Base-by-base conservation (phyloP, 257 asterid species). In the Datura wrightii region DNA sequence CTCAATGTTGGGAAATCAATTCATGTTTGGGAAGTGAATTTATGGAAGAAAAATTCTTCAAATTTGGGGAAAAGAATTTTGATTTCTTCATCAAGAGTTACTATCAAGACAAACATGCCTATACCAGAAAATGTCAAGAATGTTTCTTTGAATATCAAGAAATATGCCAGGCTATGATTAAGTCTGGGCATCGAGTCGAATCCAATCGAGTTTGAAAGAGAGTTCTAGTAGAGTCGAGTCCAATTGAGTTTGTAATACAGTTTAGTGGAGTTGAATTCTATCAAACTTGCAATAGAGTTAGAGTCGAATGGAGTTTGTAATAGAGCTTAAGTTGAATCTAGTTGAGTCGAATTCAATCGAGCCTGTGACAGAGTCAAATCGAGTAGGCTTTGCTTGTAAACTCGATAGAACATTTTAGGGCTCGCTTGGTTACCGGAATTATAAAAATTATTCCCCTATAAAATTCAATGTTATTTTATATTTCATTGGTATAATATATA, bases 21-120 rank as follows among this genome's bases (percentile, higher is more conserved):
- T 83, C 98, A 95, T 93, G 97, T 96, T 1, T 94, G 98, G 98
- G 96, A 93, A 87, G 98, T 94, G 54, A 84, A 84, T 56, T 86
- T 95, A 1, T 93, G 89, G 87, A 89, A 91, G 84, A 24, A 89
- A 2, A 6, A 6, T 65, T 79, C 90, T 10, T 82, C 89, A 54
- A 72, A 67, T 13, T 42, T 65, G 0, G 92, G 88, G 59, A 62
- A 6, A 4, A 90, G 76, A 80, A 34, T 86, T 5, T 52, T 93
- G 92, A 86, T 93, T 60, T 86, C 99, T 42, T 86, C 98, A 1
- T 89, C 98, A 39, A 92, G 98, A 84, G 95, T 96, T 71, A 93
- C 97, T 56, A 88, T 96, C 65, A 78, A 93, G 11, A 90, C 92
- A 78, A 93, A 94, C 87, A 58, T 93, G 93, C 89, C 93, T 56